Base-by-base conservation (phyloP, 2,329 filamentous ascomycete species). In the Ascochyta koolunga region DNA sequence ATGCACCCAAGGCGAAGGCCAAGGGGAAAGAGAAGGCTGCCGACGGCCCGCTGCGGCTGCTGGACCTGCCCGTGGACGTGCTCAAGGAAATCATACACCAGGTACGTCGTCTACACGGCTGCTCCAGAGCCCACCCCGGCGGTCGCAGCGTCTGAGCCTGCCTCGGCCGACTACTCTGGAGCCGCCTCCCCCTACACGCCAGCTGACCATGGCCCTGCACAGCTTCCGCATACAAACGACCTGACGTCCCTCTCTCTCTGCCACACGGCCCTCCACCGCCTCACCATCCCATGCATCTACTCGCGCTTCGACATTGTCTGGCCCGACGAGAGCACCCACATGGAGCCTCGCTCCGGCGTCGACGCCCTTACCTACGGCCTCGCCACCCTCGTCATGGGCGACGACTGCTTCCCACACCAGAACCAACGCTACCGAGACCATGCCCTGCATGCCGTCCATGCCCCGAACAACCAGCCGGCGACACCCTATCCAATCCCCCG, bases 281-380 rank as follows among this genome's bases (percentile, higher is more conserved):
- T 95, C 49, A 85, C 89, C 0, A 86, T 91, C 21, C 90, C 90
- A 16, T 86, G 88, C 65, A 91, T 95, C 61, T 95, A 95, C 77
- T 89, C 89, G 16, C 85, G 89, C 56, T 95, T 95, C 74, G 90
- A 95, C 69, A 95, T 95, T 60, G 89, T 93, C 36, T 95, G 91
- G 91, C 90, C 90, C 0, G 90, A 93, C 67, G 85, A 84, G 27
- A 82, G 83, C 59, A 79, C 83, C 7, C 81, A 85, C 8, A 79
- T 83, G 2, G 85, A 89, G 63, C 86, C 88, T 48, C 82, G 87
- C 37, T 86, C 86, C 35, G 89, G 88, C 52, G 90, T 95, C 25
- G 90, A 95, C 77, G 90, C 90, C 33, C 83, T 95, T 39, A 93
- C 90, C 0, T 93, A 91, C 70, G 90, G 91, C 5, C 79, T 95